phyloP scores from a whole-genome alignment of 176 grass and related monocot species.

The barley (Hordeum vulgare) region DNA sequence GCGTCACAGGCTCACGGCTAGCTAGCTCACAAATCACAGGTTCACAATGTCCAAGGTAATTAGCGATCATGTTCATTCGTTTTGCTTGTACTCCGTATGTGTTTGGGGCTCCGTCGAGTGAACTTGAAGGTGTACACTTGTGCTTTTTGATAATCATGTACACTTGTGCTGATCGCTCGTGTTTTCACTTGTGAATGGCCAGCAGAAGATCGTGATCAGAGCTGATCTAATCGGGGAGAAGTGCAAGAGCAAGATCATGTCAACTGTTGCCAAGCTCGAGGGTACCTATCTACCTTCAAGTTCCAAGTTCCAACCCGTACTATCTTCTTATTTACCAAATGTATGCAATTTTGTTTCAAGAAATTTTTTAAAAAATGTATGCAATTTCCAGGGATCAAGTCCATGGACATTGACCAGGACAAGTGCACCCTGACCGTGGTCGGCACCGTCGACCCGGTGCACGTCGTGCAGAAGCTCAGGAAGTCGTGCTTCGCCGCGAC shows the following conservation, averaged over 20 bases:
- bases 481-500: conserved; percentile 29
- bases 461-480: conserved; percentile 27
- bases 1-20: not conserved
- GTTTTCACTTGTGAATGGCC: not conserved
- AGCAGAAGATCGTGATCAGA: conserved; percentile 52
- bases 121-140: not conserved
- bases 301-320: not conserved
- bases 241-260: conserved; percentile 34
- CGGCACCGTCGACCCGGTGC: conserved; percentile 40
- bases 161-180: not conserved
- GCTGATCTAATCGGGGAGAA: conserved; percentile 26
- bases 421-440: conserved; percentile 68
- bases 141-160: no score
- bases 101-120: not conserved
- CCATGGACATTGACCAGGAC: conserved; percentile 29
- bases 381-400: conserved; percentile 39
- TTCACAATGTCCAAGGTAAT: conserved; percentile 39
- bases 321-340: not conserved
- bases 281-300: conserved; percentile 20
- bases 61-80: not conserved
- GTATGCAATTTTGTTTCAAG: not conserved
- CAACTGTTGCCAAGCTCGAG: conserved; percentile 27
- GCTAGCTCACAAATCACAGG: not conserved
- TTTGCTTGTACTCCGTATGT: not conserved
- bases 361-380: no score